These are phyloP conservation scores for Torrubiellomyces zombiae DNA, from an alignment of 2,329 filamentous ascomycete genomes.

Conservation along the genomic window DNA sequence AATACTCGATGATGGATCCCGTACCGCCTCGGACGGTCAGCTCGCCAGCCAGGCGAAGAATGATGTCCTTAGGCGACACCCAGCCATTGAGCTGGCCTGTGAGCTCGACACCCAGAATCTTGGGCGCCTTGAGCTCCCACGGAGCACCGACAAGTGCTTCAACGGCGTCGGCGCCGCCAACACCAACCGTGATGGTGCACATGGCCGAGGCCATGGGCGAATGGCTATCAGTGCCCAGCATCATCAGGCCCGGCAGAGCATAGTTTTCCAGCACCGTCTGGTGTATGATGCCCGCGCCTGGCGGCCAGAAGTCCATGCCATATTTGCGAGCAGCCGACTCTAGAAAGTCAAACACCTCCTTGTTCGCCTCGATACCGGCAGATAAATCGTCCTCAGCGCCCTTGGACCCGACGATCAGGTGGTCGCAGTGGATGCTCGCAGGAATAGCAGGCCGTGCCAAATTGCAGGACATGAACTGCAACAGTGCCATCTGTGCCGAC, in stretches of 20 bases:
- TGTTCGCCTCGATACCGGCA: conserved; percentile 76
- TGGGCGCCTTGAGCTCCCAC: conserved; percentile 94
- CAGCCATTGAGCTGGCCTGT: conserved; percentile 75
- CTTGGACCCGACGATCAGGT: conserved; percentile 91
- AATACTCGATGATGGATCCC: conserved; percentile 88
- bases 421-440: conserved; percentile 96
- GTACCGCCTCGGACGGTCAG: conserved; percentile 89
- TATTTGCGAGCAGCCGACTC: conserved; percentile 85
- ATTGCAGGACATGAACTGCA: conserved; percentile 97
- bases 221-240: conserved; percentile 95
- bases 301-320: conserved; percentile 91
- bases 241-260: conserved; percentile 91
- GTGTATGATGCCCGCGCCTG: conserved; percentile 88
- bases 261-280: conserved; percentile 98
- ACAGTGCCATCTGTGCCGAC: conserved; percentile 90
- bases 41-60: conserved; percentile 73
- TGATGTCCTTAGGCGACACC: conserved; percentile 91
- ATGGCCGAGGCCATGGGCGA: conserved; percentile 94
- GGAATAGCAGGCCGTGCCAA: conserved; percentile 81
- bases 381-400: conserved; percentile 77
- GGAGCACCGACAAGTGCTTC: conserved; percentile 91
- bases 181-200: conserved; percentile 86
- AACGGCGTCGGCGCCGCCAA: conserved; percentile 91
- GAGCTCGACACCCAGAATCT: conserved; percentile 71
- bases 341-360: conserved; percentile 94